A percentile compares a stretch with the other conserved stretches of the same genome.
These are phyloP conservation scores for Omphalotus olearius DNA, from an alignment of 1,284 basidiomycete species.

Conservation along the genomic window DNA sequence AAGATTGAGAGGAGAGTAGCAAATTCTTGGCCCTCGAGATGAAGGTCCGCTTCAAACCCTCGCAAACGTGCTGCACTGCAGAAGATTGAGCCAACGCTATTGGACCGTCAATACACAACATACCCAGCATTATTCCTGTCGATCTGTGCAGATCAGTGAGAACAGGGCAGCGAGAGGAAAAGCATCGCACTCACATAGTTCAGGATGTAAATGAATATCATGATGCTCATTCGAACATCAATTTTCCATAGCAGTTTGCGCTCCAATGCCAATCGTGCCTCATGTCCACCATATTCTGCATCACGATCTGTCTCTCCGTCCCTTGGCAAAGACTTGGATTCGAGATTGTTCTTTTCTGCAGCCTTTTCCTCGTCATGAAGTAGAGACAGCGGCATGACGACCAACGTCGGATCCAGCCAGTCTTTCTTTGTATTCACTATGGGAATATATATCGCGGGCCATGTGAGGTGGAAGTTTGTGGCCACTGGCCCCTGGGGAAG, in stretches of 20 bases:
- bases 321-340: not conserved
- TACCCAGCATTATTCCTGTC: slow-evolving; percentile 68
- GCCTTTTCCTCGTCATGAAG: slow-evolving; percentile 10
- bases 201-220: slow-evolving; percentile 51
- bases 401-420: no score
- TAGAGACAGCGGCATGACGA: not conserved
- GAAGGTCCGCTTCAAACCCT: slow-evolving; percentile 61
- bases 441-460: no score
- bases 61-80: slow-evolving; percentile 46
- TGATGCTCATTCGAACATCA: slow-evolving; percentile 29
- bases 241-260: slow-evolving; percentile 21
- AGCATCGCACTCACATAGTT: slow-evolving; percentile 38
- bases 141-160: slow-evolving; percentile 34
- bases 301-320: slow-evolving; percentile 8
- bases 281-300: slow-evolving; percentile 14
- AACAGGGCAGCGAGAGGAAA: not conserved
- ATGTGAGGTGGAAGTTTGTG: no score
- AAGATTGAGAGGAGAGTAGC: slow-evolving; percentile 12
- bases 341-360: not conserved
- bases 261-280: slow-evolving; percentile 19
- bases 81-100: slow-evolving; percentile 1
- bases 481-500: no score
- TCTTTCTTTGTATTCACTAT: no score
- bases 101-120: slow-evolving; percentile 13
- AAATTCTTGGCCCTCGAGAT: slow-evolving; percentile 44